Evolutionary conservation across 2,329 filamentous ascomycete genomes (phyloP).

Genomic region (Microdochium trichocladiopsis): DNA sequence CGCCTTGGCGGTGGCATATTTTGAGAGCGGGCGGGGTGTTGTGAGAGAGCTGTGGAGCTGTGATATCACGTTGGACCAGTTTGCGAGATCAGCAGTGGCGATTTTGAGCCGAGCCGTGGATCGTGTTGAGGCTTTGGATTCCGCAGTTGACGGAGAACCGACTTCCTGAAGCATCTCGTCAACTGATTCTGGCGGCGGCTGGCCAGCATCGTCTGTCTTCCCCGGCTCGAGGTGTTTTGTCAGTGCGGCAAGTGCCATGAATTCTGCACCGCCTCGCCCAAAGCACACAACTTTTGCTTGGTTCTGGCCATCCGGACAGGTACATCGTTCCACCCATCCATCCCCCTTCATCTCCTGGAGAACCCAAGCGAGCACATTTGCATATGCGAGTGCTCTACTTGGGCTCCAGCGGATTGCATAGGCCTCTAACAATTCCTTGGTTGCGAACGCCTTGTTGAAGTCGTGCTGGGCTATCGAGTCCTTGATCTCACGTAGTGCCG

Average conservation of each 20-base stretch:
- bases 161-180: not conserved
- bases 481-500: slow-evolving; percentile 6
- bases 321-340: slow-evolving; percentile 5
- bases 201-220: not conserved
- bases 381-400: slow-evolving; percentile 8
- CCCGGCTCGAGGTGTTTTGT: not conserved
- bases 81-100: slow-evolving; percentile 6
- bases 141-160: not conserved
- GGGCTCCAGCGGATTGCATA: slow-evolving; percentile 12
- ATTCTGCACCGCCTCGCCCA: slow-evolving; percentile 9
- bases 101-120: slow-evolving; percentile 3
- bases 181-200: not conserved
- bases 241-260: slow-evolving; percentile 6
- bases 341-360: slow-evolving; percentile 6
- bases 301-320: slow-evolving; percentile 1
- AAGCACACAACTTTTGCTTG: slow-evolving; percentile 8
- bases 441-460: slow-evolving; percentile 8
- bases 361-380: slow-evolving; percentile 9
- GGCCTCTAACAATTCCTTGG: slow-evolving; percentile 8
- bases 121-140: not conserved
- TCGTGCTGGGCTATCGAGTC: slow-evolving; percentile 7
- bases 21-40: slow-evolving; percentile 8
- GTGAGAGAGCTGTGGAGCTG: slow-evolving; percentile 7
- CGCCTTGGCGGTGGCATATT: slow-evolving; percentile 10
- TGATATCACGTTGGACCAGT: slow-evolving; percentile 9